Evolutionary conservation across 179 eudicot species (phyloP).

Genomic region (Carnegiea gigantea): DNA sequence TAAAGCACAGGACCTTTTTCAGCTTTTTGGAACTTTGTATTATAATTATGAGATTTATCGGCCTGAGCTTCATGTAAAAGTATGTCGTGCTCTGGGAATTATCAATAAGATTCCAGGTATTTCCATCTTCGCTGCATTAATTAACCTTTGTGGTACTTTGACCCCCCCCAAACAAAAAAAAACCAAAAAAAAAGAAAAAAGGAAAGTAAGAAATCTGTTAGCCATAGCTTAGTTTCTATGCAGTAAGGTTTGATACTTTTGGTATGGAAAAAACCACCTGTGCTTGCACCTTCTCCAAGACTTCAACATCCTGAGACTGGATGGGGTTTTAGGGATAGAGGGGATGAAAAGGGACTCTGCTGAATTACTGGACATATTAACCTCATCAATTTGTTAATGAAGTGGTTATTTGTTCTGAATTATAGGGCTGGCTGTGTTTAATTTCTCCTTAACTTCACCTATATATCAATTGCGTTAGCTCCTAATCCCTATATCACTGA

Average conservation of each 20-base stretch:
- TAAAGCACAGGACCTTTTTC: slow-evolving; percentile 11
- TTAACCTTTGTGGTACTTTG: not conserved
- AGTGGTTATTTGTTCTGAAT: not conserved
- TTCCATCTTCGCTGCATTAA: not conserved
- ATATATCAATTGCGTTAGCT: too few relatives aligned
- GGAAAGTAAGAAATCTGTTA: not conserved
- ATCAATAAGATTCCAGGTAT: slow-evolving; percentile 26
- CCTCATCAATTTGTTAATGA: not conserved
- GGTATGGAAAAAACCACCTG: not conserved
- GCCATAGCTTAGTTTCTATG: not conserved
- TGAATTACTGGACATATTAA: not conserved
- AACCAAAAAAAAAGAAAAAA: not conserved
- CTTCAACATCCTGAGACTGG: not conserved
- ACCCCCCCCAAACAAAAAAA: not conserved
- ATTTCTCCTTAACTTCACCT: too few relatives aligned
- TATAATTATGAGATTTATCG: not conserved
- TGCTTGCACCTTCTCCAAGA: not conserved
- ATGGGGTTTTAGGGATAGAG: not conserved
- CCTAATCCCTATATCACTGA: not conserved
- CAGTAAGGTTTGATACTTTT: not conserved
- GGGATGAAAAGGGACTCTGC: not conserved
- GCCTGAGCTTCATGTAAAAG: not conserved
- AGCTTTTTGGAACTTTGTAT: slow-evolving; percentile 1
- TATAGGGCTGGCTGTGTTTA: too few relatives aligned
- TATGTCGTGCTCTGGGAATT: slow-evolving; percentile 25